Evolutionary conservation across 768 basidiomycete genomes (phyloP).

Genomic region (Mycena kentingensis): DNA sequence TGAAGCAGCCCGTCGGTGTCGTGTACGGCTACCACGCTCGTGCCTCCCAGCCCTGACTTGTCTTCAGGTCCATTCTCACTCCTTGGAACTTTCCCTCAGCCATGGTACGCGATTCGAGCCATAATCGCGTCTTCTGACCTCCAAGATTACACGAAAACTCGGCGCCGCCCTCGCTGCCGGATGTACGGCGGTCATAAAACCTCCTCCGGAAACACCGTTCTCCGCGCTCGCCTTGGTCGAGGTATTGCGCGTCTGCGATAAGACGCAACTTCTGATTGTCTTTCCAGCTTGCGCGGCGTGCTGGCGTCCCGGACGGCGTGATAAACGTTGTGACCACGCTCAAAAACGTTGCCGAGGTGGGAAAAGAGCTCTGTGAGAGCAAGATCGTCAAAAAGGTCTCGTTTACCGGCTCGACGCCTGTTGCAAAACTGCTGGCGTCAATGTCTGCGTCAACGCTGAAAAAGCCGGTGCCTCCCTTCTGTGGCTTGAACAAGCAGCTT

Average conservation of each 20-base stretch:
- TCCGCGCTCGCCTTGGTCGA: conserved; percentile 90
- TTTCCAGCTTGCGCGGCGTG: conserved; percentile 72
- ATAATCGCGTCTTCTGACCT: too few species aligned
- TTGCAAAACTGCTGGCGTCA: conserved; percentile 74
- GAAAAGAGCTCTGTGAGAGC: conserved; percentile 92
- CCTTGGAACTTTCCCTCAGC: conserved; percentile 96
- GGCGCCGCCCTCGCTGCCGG: conserved; percentile 91
- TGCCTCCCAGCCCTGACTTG: conserved; percentile 7
- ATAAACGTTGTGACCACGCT: conserved; percentile 92
- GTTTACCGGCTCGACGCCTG: conserved; percentile 86
- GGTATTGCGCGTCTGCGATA: conserved; percentile 40
- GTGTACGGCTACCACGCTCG: conserved; percentile 35
- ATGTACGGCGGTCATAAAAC: conserved; percentile 95
- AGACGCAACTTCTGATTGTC: neutral
- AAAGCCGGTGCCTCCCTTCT: conserved; percentile 53
- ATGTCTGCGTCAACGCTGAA: conserved; percentile 79
- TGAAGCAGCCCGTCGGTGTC: conserved; percentile 90
- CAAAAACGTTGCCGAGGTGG: conserved; percentile 83
- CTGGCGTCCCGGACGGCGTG: conserved; percentile 94
- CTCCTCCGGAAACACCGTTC: conserved; percentile 93
- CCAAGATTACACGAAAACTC: conserved; percentile 88
- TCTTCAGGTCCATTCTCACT: conserved; percentile 68
- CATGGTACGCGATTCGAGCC: too few species aligned
- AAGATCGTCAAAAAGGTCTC: conserved; percentile 83
- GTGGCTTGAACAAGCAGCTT: neutral